Evolutionary conservation across 2,329 filamentous ascomycete species (phyloP).

Genomic region (Neofusicoccum sp.): DNA sequence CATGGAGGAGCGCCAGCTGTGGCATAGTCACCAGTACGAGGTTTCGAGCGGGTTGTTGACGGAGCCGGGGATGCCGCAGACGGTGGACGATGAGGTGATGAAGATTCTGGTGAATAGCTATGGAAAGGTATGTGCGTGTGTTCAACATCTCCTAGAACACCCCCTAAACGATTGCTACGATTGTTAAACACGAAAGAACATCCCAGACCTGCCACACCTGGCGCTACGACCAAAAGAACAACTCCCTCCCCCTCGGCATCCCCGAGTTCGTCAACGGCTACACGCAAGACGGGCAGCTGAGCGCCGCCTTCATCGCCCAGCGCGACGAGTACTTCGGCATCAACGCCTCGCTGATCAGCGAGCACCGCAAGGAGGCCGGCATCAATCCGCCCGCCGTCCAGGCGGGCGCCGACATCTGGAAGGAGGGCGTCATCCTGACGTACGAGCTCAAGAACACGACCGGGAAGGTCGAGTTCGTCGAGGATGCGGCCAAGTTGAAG

Average conservation of each 20-base stretch:
- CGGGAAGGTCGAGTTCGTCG: background rate
- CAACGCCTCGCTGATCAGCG: background rate
- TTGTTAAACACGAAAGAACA: no score
- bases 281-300: conserved; percentile 1
- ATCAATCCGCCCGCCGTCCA: background rate
- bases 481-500: background rate
- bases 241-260: background rate
- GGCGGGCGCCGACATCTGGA: conserved; percentile 5
- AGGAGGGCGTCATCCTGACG: background rate
- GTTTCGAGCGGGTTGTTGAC: conserved; percentile 6
- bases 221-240: conserved; percentile 9
- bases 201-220: background rate
- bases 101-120: conserved; percentile 15
- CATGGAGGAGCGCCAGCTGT: conserved; percentile 11
- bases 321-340: conserved; percentile 5
- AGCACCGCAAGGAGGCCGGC: background rate
- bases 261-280: conserved; percentile 11
- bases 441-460: background rate
- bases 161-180: no score
- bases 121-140: background rate
- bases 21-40: conserved; percentile 18
- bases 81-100: conserved; percentile 14
- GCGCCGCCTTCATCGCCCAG: background rate
- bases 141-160: no score
- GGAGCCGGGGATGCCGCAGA: conserved; percentile 14